phyloP scores from a whole-genome alignment of 2,329 filamentous ascomycete species.

The Fusarium sp. region DNA sequence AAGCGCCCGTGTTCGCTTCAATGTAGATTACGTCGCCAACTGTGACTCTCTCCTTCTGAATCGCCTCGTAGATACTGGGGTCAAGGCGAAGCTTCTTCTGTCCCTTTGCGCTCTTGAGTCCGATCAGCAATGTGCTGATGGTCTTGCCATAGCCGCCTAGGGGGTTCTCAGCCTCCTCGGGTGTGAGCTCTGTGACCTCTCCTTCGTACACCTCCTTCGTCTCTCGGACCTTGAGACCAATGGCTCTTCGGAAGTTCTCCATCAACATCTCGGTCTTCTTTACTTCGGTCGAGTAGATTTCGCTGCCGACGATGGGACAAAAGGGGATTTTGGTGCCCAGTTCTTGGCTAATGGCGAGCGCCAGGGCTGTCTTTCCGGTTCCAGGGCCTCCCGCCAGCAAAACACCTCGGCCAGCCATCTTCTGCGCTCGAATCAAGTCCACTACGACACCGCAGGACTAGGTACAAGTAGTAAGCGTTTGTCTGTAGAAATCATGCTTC shows the following conservation, averaged over 20 bases:
- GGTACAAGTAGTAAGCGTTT: slow-evolving; percentile 37
- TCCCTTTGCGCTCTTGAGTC: slow-evolving; percentile 92
- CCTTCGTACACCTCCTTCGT: slow-evolving; percentile 99
- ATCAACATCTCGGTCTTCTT: slow-evolving; percentile 99
- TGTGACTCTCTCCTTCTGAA: slow-evolving; percentile 96
- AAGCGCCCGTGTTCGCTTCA: slow-evolving; percentile 97
- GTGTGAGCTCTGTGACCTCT: slow-evolving; percentile 96
- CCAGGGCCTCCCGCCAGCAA: slow-evolving; percentile 93
- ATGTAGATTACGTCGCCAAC: slow-evolving; percentile 99
- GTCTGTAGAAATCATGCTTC: background rate
- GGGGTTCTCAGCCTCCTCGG: slow-evolving; percentile 97
- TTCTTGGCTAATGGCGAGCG: slow-evolving; percentile 95
- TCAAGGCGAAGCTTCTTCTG: slow-evolving; percentile 98
- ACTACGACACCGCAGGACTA: slow-evolving; percentile 95
- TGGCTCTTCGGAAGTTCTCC: slow-evolving; percentile 98
- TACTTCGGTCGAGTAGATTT: slow-evolving; percentile 97
- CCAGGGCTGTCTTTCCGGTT: slow-evolving; percentile 96
- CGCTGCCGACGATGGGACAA: slow-evolving; percentile 96
- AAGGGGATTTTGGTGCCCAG: slow-evolving; percentile 98
- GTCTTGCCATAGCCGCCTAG: slow-evolving; percentile 97
- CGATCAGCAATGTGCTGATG: slow-evolving; percentile 94
- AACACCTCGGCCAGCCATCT: slow-evolving; percentile 96
- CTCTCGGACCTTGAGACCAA: slow-evolving; percentile 95
- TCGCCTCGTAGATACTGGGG: slow-evolving; percentile 98
- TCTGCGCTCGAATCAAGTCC: slow-evolving; percentile 94